Base-by-base conservation (phyloP, 1,139 yeast genomes). In the Yamadazyma taylorii region DNA sequence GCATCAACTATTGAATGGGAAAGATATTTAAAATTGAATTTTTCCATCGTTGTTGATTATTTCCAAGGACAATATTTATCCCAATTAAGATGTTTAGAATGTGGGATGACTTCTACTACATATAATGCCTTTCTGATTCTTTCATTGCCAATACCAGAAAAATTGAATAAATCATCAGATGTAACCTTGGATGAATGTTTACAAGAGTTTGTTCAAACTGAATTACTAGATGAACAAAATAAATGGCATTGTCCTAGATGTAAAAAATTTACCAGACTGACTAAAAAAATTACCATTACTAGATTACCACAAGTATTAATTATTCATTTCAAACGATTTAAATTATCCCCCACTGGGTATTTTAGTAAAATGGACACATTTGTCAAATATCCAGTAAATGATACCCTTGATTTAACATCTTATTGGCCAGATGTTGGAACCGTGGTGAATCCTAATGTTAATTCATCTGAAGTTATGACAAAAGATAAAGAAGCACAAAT, bases 1-100 rank as follows among this genome's bases (percentile, higher is more conserved):
- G 97, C 97, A 0, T 84, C 96, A 0, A 81, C 95, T 0, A 83
- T 89, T 35, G 97, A 92, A 59, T 92, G 98, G 98, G 96, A 88
- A 55, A 71, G 96, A 42, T 89, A 88, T 56, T 67, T 88, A 38
- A 85, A 85, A 41, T 78, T 90, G 21, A 92, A 92, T 57, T 84
- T 85, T 50, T 89, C 97, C 25, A 76, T 85, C 1, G 75, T 92
- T 21, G 95, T 88, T 3, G 95, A 87, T 53, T 77, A 81, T 38
- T 87, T 88, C 54, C 96, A 89, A 59, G 97, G 97, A 1, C 97
- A 92, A 61, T 85, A 85, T 53, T 76, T 88, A 35, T 86, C 96
- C 8, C 85, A 80, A 42, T 67, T 92, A 50, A 75, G 73, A 52
- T 92, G 98, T 58, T 62, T 82, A 36, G 79, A 75, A 32, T 92